Conservation (phyloP, 2,329 filamentous ascomycete species). For the Pyrenophora teres region DNA sequence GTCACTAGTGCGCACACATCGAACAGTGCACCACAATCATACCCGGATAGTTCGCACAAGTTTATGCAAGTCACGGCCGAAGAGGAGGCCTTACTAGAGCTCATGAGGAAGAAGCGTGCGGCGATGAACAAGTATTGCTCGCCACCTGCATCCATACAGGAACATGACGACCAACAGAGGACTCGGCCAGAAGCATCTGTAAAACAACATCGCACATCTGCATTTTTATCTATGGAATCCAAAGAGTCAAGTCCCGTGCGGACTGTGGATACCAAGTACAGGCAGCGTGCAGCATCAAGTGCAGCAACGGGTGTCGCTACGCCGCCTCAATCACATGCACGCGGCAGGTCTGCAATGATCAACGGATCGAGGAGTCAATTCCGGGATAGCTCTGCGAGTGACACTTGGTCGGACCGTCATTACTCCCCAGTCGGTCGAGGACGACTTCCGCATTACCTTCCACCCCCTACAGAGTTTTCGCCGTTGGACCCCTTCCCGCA, state of each 20-base stretch:
- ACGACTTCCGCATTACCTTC: constrained; percentile 26
- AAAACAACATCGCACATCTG: constrained; percentile 29
- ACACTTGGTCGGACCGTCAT: constrained; percentile 24
- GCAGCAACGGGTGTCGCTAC: constrained; percentile 24
- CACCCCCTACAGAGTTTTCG: constrained; percentile 35
- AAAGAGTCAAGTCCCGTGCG: constrained; percentile 34
- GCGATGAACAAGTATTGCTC: constrained; percentile 50
- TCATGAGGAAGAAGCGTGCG: constrained; percentile 56
- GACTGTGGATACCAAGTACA: constrained; percentile 22
- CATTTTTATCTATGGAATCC: constrained; percentile 32
- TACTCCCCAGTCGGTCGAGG: constrained; percentile 19
- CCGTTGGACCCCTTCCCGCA: constrained; percentile 40
- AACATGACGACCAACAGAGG: constrained; percentile 35
- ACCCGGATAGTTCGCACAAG: constrained; percentile 37
- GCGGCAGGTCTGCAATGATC: constrained; percentile 32
- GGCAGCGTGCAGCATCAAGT: constrained; percentile 22
- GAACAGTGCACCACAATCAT: constrained; percentile 41
- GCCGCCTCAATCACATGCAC: constrained; percentile 28
- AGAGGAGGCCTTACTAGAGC: constrained; percentile 55
- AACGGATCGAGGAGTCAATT: constrained; percentile 26
- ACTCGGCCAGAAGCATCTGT: constrained; percentile 18
- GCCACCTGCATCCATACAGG: constrained; percentile 44
- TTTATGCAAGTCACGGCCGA: constrained; percentile 57
- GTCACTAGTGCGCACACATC: constrained; percentile 40
- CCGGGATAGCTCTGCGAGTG: constrained; percentile 38